phyloP scores from a whole-genome alignment of 1,284 basidiomycete species.

The Laetiporus sulphureus region DNA sequence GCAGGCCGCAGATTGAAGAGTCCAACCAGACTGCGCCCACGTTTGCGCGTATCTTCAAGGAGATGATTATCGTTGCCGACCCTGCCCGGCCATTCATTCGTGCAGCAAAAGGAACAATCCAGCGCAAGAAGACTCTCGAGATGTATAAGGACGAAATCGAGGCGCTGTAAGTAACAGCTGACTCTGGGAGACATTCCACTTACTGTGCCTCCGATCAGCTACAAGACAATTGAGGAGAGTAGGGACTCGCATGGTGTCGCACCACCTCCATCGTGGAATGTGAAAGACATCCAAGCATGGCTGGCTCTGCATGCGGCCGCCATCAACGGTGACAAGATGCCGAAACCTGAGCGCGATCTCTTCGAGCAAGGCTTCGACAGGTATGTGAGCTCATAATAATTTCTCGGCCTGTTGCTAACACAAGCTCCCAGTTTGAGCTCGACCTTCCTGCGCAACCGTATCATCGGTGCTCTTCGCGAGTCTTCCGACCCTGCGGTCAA shows the following conservation, averaged over 20 bases:
- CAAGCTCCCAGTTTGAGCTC: conserved; percentile 28
- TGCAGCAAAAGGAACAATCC: conserved; percentile 26
- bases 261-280: conserved; percentile 19
- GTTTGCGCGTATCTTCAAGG: conserved; percentile 31
- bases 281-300: conserved; percentile 21
- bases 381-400: conserved; percentile 14
- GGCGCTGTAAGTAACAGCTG: conserved; percentile 25
- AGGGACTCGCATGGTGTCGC: conserved; percentile 11
- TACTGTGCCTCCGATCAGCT: conserved; percentile 7
- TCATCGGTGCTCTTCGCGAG: conserved; percentile 28
- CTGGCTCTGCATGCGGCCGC: conserved; percentile 19
- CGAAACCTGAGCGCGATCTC: conserved; percentile 33
- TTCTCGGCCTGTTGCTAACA: background rate
- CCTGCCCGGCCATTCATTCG: conserved; percentile 24
- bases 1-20: conserved; percentile 27
- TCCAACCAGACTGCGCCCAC: conserved; percentile 27
- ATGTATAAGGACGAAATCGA: conserved; percentile 26
- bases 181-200: too few relatives aligned
- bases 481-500: conserved; percentile 10
- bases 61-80: conserved; percentile 28
- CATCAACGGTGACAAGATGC: conserved; percentile 14
- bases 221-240: conserved; percentile 20
- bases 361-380: conserved; percentile 40
- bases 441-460: conserved; percentile 34
- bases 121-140: conserved; percentile 18